Evolutionary conservation across 2,329 filamentous ascomycete genomes (phyloP).

Genomic region (Laburnicola sp.): DNA sequence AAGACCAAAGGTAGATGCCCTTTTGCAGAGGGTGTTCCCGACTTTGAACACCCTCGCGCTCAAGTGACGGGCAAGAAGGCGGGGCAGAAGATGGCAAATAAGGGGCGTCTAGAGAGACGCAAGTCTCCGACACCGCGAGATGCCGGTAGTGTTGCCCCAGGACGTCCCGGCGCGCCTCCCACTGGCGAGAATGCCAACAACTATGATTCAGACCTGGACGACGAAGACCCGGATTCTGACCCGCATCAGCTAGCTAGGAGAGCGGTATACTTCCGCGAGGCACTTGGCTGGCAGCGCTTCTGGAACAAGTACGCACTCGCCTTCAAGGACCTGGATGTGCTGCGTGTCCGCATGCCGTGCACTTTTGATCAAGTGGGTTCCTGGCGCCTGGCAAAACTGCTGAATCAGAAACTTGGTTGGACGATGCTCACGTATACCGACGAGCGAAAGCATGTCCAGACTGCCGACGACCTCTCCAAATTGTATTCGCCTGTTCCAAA

Average conservation of each 20-base stretch:
- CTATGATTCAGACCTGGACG: conserved; percentile 14
- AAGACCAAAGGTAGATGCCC: conserved; percentile 1
- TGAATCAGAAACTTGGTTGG: conserved; percentile 22
- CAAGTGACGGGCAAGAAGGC: not conserved
- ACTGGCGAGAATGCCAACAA: conserved; percentile 15
- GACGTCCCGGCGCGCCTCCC: conserved; percentile 9
- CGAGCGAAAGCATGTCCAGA: conserved; percentile 26
- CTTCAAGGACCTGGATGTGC: conserved; percentile 17
- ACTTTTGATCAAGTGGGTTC: conserved; percentile 23
- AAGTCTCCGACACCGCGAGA: not conserved
- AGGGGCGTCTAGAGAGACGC: not conserved
- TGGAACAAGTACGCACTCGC: conserved; percentile 23
- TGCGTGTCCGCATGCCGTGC: conserved; percentile 30
- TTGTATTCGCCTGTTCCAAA: too few relatives aligned
- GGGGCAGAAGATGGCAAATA: conserved; percentile 19
- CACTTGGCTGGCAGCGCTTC: conserved; percentile 31
- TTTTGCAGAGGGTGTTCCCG: conserved; percentile 8
- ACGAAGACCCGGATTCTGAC: conserved; percentile 10
- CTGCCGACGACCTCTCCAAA: conserved; percentile 12
- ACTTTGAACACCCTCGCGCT: conserved; percentile 2
- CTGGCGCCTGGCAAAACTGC: conserved; percentile 20
- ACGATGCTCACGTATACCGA: conserved; percentile 20
- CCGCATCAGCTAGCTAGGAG: conserved; percentile 15
- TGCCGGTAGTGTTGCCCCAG: conserved; percentile 11
- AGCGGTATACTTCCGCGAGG: conserved; percentile 27